Conservation (phyloP, 2,329 filamentous ascomycete genomes). For the Delphinella strobiligena region DNA sequence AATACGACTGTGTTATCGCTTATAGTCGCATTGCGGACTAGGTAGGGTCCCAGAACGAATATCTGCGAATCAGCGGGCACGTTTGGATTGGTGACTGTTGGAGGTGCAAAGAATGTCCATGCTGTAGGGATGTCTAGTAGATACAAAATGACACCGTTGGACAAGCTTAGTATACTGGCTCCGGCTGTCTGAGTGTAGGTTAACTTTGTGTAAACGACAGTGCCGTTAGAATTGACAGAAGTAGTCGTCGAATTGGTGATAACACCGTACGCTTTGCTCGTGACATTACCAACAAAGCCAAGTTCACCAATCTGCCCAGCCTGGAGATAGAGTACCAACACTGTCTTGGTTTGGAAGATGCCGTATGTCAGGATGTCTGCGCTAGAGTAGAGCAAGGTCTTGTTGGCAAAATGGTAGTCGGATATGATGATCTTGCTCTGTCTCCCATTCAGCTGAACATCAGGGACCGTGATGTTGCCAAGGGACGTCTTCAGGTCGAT, state of each 20-base stretch:
- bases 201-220: constrained; percentile 5
- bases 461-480: constrained; percentile 43
- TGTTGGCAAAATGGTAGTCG: constrained; percentile 43
- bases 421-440: constrained; percentile 52
- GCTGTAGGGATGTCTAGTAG: constrained; percentile 42
- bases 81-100: constrained; percentile 33
- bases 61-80: constrained; percentile 34
- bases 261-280: constrained; percentile 7
- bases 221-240: background rate
- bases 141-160: constrained; percentile 38
- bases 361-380: constrained; percentile 41
- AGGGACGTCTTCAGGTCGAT: constrained; percentile 44
- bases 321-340: constrained; percentile 10
- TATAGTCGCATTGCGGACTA: constrained; percentile 23
- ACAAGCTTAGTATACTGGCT: constrained; percentile 32
- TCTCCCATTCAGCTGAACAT: constrained; percentile 47
- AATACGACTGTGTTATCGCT: constrained; percentile 23
- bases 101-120: constrained; percentile 45
- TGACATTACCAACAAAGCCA: constrained; percentile 9
- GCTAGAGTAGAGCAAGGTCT: constrained; percentile 43
- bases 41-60: constrained; percentile 29
- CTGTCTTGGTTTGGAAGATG: constrained; percentile 19
- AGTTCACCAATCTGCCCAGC: constrained; percentile 12
- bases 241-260: constrained; percentile 9
- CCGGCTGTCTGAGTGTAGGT: constrained; percentile 6